Base-by-base conservation (phyloP, 768 basidiomycete species). In the Auricularia cornea region DNA sequence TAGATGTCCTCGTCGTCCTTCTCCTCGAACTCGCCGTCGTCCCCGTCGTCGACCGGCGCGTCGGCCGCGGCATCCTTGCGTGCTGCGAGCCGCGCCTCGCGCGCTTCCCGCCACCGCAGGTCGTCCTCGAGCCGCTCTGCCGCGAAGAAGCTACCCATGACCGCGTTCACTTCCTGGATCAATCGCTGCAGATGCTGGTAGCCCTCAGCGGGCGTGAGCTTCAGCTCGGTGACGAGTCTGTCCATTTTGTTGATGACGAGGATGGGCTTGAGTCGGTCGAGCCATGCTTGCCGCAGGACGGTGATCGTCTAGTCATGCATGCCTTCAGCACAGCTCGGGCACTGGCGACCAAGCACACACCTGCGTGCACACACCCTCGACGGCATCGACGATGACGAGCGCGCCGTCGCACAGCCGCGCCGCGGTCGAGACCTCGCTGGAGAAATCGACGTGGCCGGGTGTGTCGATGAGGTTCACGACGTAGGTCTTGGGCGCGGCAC, bases 341-440 rank as follows among this genome's bases (percentile, higher is more conserved):
- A 56, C n/a, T 44, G 11, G 38, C 20, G 18, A 59, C 41, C 35
- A 48, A 32, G 20, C 35, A 54, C 28, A 30, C 68, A 89, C 95
- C 80, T 98, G 97, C 1, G 96, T 98, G 73, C 94, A 98, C 26
- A 99, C 97, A 14, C 97, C 97, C 76, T 98, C 97, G 1, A 98
- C 93, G 2, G 92, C 94, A 72, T 99, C 97, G 1, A 99, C 94
- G 4, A 99, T 78, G 44, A 99, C 90, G 5, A 99, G 81, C 2
- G 96, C 94, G 16, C 97, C 97, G 74, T 98, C 97, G 68, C 94
- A 97, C 29, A 99, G 72, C 59, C 95, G 80, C 14, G 94, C 92
- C 26, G 96, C 94, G 1, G 93, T 91, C 1, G 94, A 98, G 0
- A 99, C 97, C 72, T 98, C 97, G 62, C 89, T 94, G 0, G 94